A percentile compares a stretch with the other conserved stretches of the same genome.
These are phyloP conservation scores for Pyricularia pennisetigena DNA, from an alignment of 2,329 filamentous ascomycete genomes.

Conservation along the genomic window DNA sequence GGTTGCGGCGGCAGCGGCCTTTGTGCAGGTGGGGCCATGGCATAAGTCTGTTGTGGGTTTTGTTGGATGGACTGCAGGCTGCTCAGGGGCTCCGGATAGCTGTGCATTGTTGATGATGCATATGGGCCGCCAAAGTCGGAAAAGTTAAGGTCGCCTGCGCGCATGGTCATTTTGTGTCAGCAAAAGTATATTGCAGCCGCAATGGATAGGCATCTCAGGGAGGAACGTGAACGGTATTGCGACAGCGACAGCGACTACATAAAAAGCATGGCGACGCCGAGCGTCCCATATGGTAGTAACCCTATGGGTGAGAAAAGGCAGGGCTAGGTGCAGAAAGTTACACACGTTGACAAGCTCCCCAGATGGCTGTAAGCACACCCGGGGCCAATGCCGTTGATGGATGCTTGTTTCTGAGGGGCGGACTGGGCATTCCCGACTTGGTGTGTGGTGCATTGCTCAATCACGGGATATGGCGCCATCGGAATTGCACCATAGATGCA, in stretches of 20 bases:
- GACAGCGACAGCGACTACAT: not conserved
- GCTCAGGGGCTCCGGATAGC: conserved; percentile 30
- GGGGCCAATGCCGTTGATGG: not conserved
- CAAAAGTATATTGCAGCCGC: conserved; percentile 7
- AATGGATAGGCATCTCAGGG: not conserved
- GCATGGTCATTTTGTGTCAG: conserved; percentile 35
- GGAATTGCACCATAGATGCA: conserved; percentile 11
- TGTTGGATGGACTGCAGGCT: conserved; percentile 42
- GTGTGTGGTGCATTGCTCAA: conserved; percentile 9
- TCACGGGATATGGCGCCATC: conserved; percentile 57
- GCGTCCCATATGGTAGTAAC: not conserved
- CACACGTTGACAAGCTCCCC: not conserved
- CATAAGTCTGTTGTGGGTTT: conserved; percentile 35
- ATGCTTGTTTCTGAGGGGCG: not conserved
- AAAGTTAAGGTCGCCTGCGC: conserved; percentile 48
- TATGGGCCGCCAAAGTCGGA: conserved; percentile 44
- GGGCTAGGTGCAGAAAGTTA: not conserved
- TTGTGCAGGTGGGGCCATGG: conserved; percentile 24
- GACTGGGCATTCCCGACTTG: not conserved
- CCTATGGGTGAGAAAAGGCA: not conserved
- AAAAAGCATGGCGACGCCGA: not conserved
- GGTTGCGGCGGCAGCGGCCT: conserved; percentile 13
- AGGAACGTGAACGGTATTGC: not conserved
- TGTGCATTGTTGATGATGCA: conserved; percentile 36
- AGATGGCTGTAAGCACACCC: not conserved